Conservation (phyloP, 805 yeast species). For the Yarrowia sp. region DNA sequence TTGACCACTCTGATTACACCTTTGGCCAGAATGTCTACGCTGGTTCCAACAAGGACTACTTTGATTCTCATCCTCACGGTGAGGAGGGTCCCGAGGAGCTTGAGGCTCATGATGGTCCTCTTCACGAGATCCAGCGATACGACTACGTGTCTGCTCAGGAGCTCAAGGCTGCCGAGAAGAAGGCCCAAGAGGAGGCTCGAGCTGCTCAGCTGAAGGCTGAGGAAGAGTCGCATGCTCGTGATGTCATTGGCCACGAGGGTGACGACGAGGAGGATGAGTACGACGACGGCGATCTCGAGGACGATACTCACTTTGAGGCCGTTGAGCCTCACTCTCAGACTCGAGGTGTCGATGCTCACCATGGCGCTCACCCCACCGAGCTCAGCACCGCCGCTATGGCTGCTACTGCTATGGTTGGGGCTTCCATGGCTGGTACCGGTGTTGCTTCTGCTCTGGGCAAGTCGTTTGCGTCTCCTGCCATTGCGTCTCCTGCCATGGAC, state of each 20-base stretch:
- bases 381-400: slow-evolving; percentile 20
- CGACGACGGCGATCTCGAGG: background rate
- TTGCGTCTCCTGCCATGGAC: slow-evolving; percentile 5
- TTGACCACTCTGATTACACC: background rate
- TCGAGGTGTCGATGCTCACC: background rate
- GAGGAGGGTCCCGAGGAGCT: slow-evolving; percentile 20
- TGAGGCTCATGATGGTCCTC: slow-evolving; percentile 3
- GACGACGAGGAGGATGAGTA: background rate
- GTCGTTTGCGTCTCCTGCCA: slow-evolving; percentile 20
- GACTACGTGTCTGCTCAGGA: slow-evolving; percentile 32
- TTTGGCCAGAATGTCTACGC: slow-evolving; percentile 3
- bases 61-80: slow-evolving; percentile 20
- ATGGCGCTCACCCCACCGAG: background rate
- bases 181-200: background rate
- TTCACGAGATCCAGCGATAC: slow-evolving; percentile 27
- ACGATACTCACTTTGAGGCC: background rate
- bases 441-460: slow-evolving; percentile 28
- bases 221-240: slow-evolving; percentile 4
- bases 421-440: slow-evolving; percentile 27
- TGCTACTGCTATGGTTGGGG: slow-evolving; percentile 27
- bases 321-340: background rate
- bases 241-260: background rate
- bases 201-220: background rate
- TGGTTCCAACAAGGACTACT: slow-evolving; percentile 27
- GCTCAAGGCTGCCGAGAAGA: slow-evolving; percentile 15